These are phyloP conservation scores for Coprinopsis marcescibilis DNA, from an alignment of 768 basidiomycete genomes.

Conservation along the genomic window DNA sequence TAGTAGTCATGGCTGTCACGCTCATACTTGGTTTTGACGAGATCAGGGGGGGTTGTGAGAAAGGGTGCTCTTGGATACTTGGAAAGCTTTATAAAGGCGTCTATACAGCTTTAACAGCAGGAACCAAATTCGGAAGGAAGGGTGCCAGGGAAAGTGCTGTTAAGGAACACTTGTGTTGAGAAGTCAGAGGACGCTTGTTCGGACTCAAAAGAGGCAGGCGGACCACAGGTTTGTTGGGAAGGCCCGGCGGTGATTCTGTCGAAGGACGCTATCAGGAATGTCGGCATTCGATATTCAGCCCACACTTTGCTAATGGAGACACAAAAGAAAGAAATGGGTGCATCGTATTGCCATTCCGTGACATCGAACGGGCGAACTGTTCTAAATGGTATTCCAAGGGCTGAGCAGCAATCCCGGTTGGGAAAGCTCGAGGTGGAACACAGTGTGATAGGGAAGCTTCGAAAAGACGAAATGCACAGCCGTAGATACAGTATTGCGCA, in stretches of 20 bases:
- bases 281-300: too few species aligned
- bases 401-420: not conserved
- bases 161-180: not conserved
- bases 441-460: not conserved
- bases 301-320: too few species aligned
- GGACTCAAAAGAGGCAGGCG: too few species aligned
- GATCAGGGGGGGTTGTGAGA: slow-evolving; percentile 4
- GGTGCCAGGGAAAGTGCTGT: not conserved
- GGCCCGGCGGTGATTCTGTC: too few species aligned
- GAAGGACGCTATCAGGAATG: too few species aligned
- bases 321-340: too few species aligned
- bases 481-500: too few species aligned
- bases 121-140: not conserved
- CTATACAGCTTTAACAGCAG: slow-evolving; percentile 7
- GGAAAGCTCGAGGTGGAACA: not conserved
- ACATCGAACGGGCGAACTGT: not conserved
- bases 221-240: too few species aligned
- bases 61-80: slow-evolving; percentile 4
- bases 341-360: too few species aligned
- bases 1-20: not conserved
- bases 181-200: not conserved
- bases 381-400: not conserved
- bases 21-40: slow-evolving; percentile 11
- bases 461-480: not conserved
- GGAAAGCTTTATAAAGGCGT: slow-evolving; percentile 6